Conservation (phyloP, 2,329 filamentous ascomycete genomes). For the Diaporthe sp. region DNA sequence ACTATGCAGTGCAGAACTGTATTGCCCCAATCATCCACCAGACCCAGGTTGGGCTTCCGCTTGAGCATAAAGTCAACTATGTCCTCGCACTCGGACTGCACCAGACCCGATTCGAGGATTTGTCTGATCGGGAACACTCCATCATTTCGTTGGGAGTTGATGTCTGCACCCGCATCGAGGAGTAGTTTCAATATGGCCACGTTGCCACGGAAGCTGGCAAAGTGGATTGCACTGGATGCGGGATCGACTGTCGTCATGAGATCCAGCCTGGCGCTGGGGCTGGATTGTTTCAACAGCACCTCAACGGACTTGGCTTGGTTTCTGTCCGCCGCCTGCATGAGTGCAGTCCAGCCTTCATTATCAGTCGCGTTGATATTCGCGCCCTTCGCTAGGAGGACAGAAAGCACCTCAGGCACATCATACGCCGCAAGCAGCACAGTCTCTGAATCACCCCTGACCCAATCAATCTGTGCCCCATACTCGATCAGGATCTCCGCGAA, state of each 20-base stretch:
- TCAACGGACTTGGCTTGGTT: background rate
- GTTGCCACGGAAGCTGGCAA: background rate
- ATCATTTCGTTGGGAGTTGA: background rate
- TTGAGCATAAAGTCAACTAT: background rate
- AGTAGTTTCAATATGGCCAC: background rate
- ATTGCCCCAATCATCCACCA: background rate
- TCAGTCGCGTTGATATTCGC: background rate
- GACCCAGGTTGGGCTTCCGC: background rate
- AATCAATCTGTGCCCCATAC: background rate
- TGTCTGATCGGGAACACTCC: background rate
- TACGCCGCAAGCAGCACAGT: background rate
- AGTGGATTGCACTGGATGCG: background rate
- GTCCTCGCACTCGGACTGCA: background rate
- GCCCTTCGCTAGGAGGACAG: background rate
- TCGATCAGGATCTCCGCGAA: background rate
- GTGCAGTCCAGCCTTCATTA: accelerated
- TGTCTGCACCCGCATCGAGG: background rate
- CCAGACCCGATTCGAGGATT: background rate
- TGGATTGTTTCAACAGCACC: background rate
- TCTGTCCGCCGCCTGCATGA: background rate
- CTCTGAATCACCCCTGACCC: background rate
- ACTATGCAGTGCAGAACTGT: background rate
- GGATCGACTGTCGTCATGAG: too few species aligned
- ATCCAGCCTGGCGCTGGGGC: background rate
- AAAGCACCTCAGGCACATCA: background rate